Percentiles rank a stretch among this genome's conserved stretches.
Evolutionary conservation across 192 early-diverging fungal genomes (phyloP).

Genomic region (Geosiphon pyriformis): DNA sequence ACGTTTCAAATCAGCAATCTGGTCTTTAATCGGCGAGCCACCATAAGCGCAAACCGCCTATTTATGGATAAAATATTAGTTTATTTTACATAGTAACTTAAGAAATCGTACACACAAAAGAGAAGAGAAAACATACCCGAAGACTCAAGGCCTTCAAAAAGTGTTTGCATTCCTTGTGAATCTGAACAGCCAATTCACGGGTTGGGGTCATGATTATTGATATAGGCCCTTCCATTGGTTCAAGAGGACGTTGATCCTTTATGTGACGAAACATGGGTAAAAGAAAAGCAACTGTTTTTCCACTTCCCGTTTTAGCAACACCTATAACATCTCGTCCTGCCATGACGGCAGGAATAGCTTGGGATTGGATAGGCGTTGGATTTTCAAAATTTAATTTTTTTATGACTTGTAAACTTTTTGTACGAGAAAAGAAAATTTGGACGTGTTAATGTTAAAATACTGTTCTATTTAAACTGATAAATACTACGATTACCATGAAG

Average conservation of each 20-base stretch:
- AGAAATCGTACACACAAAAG: background rate
- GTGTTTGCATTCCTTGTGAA: constrained; percentile 86
- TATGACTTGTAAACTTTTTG: constrained; percentile 62
- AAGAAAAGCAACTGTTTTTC: constrained; percentile 91
- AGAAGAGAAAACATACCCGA: constrained; percentile 30
- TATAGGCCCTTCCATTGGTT: constrained; percentile 76
- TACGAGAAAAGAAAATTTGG: constrained; percentile 7
- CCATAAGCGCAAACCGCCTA: constrained; percentile 84
- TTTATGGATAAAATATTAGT: constrained; percentile 3
- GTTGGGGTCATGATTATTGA: constrained; percentile 90
- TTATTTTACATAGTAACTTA: background rate
- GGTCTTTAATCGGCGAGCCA: constrained; percentile 81
- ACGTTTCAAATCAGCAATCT: constrained; percentile 83
- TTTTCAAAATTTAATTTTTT: constrained; percentile 76
- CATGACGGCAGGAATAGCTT: constrained; percentile 94
- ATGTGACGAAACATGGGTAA: constrained; percentile 94
- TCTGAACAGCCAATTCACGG: constrained; percentile 88
- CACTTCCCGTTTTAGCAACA: constrained; percentile 90
- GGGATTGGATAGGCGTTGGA: constrained; percentile 87
- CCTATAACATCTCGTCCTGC: constrained; percentile 93
- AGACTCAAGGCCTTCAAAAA: constrained; percentile 85
- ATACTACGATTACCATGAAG: constrained; percentile 43
- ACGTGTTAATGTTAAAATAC: background rate
- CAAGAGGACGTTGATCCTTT: constrained; percentile 79
- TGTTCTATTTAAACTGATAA: background rate